Evolutionary conservation across 106 monocot species (phyloP).

Genomic region (Apostasia shenzhenica): DNA sequence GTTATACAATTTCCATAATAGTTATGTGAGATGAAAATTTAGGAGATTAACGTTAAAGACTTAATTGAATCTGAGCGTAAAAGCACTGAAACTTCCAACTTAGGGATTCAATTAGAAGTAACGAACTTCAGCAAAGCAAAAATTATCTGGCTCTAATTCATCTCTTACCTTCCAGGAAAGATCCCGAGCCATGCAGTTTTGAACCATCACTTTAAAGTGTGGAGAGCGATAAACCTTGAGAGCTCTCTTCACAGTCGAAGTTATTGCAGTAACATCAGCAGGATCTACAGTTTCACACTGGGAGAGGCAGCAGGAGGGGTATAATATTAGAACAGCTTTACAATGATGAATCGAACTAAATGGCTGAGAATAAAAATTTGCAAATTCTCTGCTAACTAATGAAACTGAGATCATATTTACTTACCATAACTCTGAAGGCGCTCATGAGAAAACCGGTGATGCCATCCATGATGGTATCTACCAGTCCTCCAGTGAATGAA

Average conservation of each 20-base stretch:
- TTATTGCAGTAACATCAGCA: slow-evolving; percentile 45
- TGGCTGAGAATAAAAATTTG: too few relatives aligned
- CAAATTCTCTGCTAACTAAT: too few relatives aligned
- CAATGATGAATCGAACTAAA: background rate
- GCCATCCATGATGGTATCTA: slow-evolving; percentile 76
- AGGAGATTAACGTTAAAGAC: too few relatives aligned
- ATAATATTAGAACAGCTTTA: background rate
- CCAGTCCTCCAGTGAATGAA: slow-evolving; percentile 74
- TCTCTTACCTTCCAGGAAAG: slow-evolving; percentile 85
- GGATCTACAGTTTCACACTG: slow-evolving; percentile 70
- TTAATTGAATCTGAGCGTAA: too few relatives aligned
- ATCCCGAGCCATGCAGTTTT: slow-evolving; percentile 89
- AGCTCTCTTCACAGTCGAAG: slow-evolving; percentile 42
- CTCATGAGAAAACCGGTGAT: slow-evolving; percentile 90
- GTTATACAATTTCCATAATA: background rate
- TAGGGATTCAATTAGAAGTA: too few relatives aligned
- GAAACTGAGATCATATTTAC: too few relatives aligned
- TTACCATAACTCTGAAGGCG: slow-evolving; percentile 61
- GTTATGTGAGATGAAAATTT: background rate
- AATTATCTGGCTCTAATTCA: background rate
- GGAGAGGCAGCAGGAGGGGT: background rate
- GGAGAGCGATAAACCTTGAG: slow-evolving; percentile 51
- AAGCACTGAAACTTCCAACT: too few relatives aligned
- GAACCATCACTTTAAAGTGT: slow-evolving; percentile 53
- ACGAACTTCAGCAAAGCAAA: too few relatives aligned